Percentiles rank a stretch among this genome's conserved stretches.
Evolutionary conservation across 176 grass and related monocot genomes (phyloP).

Genomic region (Avena atlantica): DNA sequence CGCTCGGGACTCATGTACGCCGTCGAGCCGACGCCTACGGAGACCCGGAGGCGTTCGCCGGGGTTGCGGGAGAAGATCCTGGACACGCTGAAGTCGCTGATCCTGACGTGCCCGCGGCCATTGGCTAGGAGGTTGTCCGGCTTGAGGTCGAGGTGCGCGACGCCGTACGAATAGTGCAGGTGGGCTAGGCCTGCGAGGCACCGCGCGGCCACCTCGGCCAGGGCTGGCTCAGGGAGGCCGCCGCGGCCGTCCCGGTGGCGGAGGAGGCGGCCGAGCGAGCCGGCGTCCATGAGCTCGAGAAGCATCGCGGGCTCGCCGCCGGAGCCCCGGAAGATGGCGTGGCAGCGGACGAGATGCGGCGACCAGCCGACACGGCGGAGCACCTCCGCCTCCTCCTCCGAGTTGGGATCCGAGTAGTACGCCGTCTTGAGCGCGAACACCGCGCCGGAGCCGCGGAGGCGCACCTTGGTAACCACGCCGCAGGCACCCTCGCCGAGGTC

Average conservation of each 20-base stretch:
- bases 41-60: constrained; percentile 25
- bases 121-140: constrained; percentile 51
- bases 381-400: constrained; percentile 40
- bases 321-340: constrained; percentile 21
- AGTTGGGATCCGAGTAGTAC: not conserved
- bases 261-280: constrained; percentile 50
- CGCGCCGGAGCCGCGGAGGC: constrained; percentile 40
- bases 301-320: constrained; percentile 22
- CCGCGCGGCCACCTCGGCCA: constrained; percentile 52
- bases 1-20: constrained; percentile 55
- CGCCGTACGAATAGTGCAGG: constrained; percentile 41
- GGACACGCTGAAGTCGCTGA: constrained; percentile 56
- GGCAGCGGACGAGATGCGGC: constrained; percentile 51
- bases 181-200: constrained; percentile 47
- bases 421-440: constrained; percentile 55
- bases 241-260: not conserved
- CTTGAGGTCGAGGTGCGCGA: constrained; percentile 54
- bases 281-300: constrained; percentile 64
- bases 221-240: constrained; percentile 38
- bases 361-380: constrained; percentile 41
- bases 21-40: not conserved
- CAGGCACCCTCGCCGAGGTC: constrained; percentile 46
- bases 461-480: constrained; percentile 59
- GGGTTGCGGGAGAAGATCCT: constrained; percentile 21
- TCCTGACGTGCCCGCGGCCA: constrained; percentile 39